Evolutionary conservation across 1,284 basidiomycete species (phyloP), one percentile per base, ranked within the genome.

Genomic region (Rhodotorula sp.): DNA sequence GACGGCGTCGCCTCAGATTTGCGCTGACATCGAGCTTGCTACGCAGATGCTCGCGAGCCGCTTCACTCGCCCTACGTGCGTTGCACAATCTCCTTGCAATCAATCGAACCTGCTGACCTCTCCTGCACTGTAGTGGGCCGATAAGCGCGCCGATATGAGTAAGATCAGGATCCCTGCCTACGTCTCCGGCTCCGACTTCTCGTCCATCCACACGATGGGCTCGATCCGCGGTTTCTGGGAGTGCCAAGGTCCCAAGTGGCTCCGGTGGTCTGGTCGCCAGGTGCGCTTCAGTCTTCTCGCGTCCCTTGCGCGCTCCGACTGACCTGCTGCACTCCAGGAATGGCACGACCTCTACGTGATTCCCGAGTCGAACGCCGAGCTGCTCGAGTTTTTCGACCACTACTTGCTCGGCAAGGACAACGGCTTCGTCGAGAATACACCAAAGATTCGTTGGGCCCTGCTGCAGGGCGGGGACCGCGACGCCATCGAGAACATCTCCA

Each of bases 141-240:
- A 74, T 67, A 78, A 77, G 66, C 70, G 74, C 49, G 66, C 71
- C 59, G 71, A 76, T 63, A 73, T 78, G 68, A 70, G 64, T 46
- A 75, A 78, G 66, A 76, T 78, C 72, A 74, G 76, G 52, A 73
- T 76, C 27, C 77, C 77, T 10, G 68, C 73, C 46, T 78, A 76
- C 64, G 68, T 72, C 65, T 67, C 68, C n/a, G 77, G 75, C 60
- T 78, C 77, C 16, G 76, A 78, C 63, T 77, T 76, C 58, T 75
- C 67, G 12, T 69, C 67, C 25, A 69, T 69, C n/a, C 67, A 69
- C 57, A 69, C 68, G 48, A 75, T 75, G 74, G 74, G 74, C 45
- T 67, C 67, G 13, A 67, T 75, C 19, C 71, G 74, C 34, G 71
- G 74, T 25, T 75, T 68, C 66, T 68, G 70, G 61, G 71, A 70